These are phyloP conservation scores for Cryphonectria japonica DNA, from an alignment of 2,329 filamentous ascomycete species.

Conservation along the genomic window DNA sequence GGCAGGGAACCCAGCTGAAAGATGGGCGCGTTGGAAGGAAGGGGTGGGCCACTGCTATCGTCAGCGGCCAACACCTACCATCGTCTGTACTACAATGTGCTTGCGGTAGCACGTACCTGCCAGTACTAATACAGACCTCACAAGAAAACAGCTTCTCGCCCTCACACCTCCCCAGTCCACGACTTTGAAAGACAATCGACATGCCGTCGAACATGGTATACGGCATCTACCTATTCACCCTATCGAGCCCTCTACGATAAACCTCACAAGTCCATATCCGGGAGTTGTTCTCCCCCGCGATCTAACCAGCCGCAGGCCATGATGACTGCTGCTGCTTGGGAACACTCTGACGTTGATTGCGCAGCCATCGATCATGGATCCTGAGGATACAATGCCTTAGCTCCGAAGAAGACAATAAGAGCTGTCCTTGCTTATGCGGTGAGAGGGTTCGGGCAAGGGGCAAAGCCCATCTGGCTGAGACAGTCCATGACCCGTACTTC, in stretches of 20 bases:
- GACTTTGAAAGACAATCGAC: neutral
- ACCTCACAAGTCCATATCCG: neutral
- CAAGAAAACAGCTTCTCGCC: neutral
- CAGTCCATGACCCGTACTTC: neutral
- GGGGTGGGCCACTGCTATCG: neutral
- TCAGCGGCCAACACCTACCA: neutral
- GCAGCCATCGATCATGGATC: neutral
- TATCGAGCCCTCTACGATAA: neutral
- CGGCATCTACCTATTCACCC: too few species aligned
- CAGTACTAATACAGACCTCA: neutral
- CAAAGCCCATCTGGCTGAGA: neutral
- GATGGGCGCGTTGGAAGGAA: neutral
- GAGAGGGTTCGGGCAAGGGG: neutral
- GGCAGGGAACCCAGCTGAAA: conserved; percentile 6
- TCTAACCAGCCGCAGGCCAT: neutral
- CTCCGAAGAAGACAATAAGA: neutral
- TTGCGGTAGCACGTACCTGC: neutral
- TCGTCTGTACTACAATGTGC: neutral
- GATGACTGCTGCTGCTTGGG: neutral
- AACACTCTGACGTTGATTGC: neutral
- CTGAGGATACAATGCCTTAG: neutral
- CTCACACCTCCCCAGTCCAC: neutral
- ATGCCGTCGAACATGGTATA: neutral
- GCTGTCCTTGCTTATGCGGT: neutral
- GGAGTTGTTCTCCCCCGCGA: neutral